Evolutionary conservation across 1,284 basidiomycete species (phyloP), one percentile per base, ranked within the genome.

Genomic region (Boletus hoseneyae): DNA sequence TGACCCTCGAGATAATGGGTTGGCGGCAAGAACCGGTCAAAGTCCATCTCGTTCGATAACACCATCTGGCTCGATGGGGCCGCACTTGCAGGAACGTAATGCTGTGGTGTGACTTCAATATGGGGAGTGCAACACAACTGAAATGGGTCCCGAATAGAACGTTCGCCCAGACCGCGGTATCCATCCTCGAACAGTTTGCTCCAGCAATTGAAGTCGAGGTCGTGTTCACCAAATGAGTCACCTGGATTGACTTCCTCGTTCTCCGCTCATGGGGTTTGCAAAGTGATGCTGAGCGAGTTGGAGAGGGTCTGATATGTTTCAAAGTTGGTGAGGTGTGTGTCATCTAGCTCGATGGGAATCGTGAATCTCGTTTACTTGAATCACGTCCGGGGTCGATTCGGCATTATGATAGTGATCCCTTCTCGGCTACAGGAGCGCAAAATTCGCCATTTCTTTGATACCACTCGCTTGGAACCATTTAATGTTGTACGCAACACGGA

Each of bases 1-100:
- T 27, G 15, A 18, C 46, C 51, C 25, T 59, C 42, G 34, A 65
- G 60, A 36, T 61, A 65, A 27, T 57, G 57, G 11, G 8, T 36
- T 33, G 48, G 9, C 16, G 42, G 10, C 2, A 9, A 27, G n/a
- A 6, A 40, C 6, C 19, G 23, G 15, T 36, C 10, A 35, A 47
- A 50, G 6, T 4, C 5, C 6, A 6, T 27, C 30, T 46, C 48
- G n/a, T n/a, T n/a, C 2, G 37, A 33, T 10, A 59, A 16, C 16
- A 48, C 15, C 1, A 37, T 27, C 25, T 63, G 58, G 11, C 9
- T 46, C 8, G 13, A 39, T 12, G 11, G 18, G 8, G 18, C 41
- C 12, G 4, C 11, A 11, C 9, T 7, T 13, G 33, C 4, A 29
- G 10, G 12, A 18, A 30, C 21, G 23, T 39, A 45, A 9, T 0